Evolutionary conservation across 371 early-diverging fungal species (phyloP).

Genomic region (Mycotypha africana): DNA sequence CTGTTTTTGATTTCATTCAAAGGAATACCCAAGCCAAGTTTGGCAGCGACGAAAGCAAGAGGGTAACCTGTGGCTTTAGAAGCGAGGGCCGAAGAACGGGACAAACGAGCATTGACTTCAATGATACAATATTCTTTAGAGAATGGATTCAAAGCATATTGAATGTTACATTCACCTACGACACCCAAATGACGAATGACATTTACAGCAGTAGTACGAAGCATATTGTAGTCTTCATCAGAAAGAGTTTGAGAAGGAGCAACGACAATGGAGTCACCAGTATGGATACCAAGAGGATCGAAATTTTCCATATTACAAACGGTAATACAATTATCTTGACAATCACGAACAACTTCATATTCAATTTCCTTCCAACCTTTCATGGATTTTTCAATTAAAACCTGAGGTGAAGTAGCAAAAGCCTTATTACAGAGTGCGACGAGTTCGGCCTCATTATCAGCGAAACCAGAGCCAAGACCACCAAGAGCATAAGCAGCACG

Average conservation of each 20-base stretch:
- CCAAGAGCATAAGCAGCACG: slow-evolving; percentile 94
- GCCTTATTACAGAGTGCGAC: slow-evolving; percentile 75
- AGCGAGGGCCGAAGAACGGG: slow-evolving; percentile 87
- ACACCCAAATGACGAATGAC: slow-evolving; percentile 87
- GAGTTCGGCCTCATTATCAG: slow-evolving; percentile 75
- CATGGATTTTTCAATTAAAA: slow-evolving; percentile 92
- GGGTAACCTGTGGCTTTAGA: slow-evolving; percentile 98
- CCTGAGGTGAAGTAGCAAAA: slow-evolving; percentile 85
- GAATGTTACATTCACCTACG: slow-evolving; percentile 96
- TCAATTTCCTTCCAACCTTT: slow-evolving; percentile 98
- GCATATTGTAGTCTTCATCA: slow-evolving; percentile 95
- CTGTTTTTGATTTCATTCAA: slow-evolving; percentile 84
- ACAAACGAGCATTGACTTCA: slow-evolving; percentile 96
- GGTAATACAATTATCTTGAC: slow-evolving; percentile 90
- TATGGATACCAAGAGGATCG: slow-evolving; percentile 96
- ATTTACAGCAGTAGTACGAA: slow-evolving; percentile 83
- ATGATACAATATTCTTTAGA: slow-evolving; percentile 92
- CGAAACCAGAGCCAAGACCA: slow-evolving; percentile 95
- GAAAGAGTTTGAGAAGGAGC: slow-evolving; percentile 93
- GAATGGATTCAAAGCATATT: slow-evolving; percentile 94
- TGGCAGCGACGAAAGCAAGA: slow-evolving; percentile 96
- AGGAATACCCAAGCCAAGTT: slow-evolving; percentile 89
- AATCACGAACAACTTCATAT: slow-evolving; percentile 95
- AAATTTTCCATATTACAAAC: slow-evolving; percentile 99
- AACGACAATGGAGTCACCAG: slow-evolving; percentile 96